phyloP scores from a whole-genome alignment of 306 rosid species.

The Ammopiptanthus mongolicus region DNA sequence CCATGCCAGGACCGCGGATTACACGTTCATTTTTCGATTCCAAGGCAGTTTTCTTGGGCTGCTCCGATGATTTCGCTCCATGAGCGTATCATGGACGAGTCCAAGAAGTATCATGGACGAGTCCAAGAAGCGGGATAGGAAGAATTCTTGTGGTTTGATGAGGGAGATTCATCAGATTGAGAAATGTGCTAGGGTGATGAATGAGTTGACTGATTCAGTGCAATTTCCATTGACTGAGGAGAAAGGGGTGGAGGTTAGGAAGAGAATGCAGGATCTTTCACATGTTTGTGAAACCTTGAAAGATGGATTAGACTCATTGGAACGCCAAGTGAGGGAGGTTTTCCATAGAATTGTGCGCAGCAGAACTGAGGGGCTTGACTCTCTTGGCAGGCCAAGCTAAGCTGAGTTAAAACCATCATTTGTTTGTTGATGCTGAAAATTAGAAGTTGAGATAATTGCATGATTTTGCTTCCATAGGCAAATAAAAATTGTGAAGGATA shows the following conservation, averaged over 20 bases:
- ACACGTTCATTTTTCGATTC: slow-evolving; percentile 52
- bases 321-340: slow-evolving; percentile 77
- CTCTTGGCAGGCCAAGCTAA: slow-evolving; percentile 36
- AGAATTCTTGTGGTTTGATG: slow-evolving; percentile 61
- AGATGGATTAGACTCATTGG: slow-evolving; percentile 75
- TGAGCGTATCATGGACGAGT: slow-evolving; percentile 75
- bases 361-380: slow-evolving; percentile 73
- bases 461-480: slow-evolving; percentile 13
- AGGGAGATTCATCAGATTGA: slow-evolving; percentile 84
- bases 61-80: slow-evolving; percentile 53
- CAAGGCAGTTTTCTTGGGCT: slow-evolving; percentile 64
- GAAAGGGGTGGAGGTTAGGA: slow-evolving; percentile 57
- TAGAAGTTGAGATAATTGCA: neutral
- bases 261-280: slow-evolving; percentile 62
- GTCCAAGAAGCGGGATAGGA: slow-evolving; percentile 73
- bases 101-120: slow-evolving; percentile 72
- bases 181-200: slow-evolving; percentile 59
- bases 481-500: slow-evolving; percentile 9
- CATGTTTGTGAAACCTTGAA: slow-evolving; percentile 44
- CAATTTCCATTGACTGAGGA: slow-evolving; percentile 71
- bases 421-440: slow-evolving; percentile 1
- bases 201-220: slow-evolving; percentile 59
- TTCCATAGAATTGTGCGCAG: slow-evolving; percentile 72
- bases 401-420: slow-evolving; percentile 4
- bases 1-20: slow-evolving; percentile 96